Evolutionary conservation across 768 basidiomycete genomes (phyloP).

Genomic region (Tephrocybe sp.): DNA sequence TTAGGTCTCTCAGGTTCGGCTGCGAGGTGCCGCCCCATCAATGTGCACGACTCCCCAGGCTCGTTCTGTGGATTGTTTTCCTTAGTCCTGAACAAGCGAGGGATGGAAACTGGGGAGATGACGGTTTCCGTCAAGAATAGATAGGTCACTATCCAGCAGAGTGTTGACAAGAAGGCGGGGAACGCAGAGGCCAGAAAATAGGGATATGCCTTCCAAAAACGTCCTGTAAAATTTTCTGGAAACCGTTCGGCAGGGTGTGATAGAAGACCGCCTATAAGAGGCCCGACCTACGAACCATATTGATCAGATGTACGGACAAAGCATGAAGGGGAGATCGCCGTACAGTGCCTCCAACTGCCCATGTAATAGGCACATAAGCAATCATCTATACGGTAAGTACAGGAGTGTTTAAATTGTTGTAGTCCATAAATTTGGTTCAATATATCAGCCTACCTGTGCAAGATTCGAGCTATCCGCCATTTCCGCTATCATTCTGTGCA

Average conservation of each 20-base stretch:
- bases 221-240: conserved; percentile 43
- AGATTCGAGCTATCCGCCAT: conserved; percentile 74
- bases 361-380: conserved; percentile 60
- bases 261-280: conserved; percentile 48
- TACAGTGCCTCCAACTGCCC: conserved; percentile 27
- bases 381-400: too few relatives aligned
- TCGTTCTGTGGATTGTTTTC: conserved; percentile 1
- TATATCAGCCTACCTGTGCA: conserved; percentile 57
- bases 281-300: background rate
- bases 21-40: conserved; percentile 5
- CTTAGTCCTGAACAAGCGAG: conserved; percentile 19
- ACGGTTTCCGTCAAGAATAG: conserved; percentile 55
- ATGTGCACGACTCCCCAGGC: background rate
- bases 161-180: conserved; percentile 54
- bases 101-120: conserved; percentile 23
- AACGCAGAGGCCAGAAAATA: conserved; percentile 72
- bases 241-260: conserved; percentile 55
- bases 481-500: conserved; percentile 63
- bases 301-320: background rate
- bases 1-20: conserved; percentile 31
- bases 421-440: too few relatives aligned
- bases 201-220: conserved; percentile 52
- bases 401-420: too few relatives aligned
- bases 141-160: conserved; percentile 53
- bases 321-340: background rate